These are phyloP conservation scores for Pythium insidiosum DNA, from an alignment of 352 stramenopile genomes.

Conservation along the genomic window DNA sequence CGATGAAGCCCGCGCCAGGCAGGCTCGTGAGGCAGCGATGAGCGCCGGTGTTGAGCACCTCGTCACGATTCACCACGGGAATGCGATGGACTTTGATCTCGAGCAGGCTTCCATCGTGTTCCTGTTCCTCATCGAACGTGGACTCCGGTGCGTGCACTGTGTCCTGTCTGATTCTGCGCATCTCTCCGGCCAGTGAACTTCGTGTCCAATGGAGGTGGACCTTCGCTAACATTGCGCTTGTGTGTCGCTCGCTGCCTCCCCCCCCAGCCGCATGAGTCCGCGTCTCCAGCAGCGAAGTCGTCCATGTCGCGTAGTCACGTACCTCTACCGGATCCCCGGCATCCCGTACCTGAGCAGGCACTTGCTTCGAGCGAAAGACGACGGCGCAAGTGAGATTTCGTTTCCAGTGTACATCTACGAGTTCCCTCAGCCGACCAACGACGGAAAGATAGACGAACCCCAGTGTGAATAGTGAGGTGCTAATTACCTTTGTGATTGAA, in stretches of 20 bases:
- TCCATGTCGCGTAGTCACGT: slow-evolving; percentile 58
- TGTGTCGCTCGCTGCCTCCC: no score
- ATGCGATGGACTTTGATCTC: slow-evolving; percentile 64
- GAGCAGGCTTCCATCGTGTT: slow-evolving; percentile 63
- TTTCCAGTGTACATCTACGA: slow-evolving; percentile 77
- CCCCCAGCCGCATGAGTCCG: slow-evolving; percentile 32
- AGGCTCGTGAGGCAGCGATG: slow-evolving; percentile 18
- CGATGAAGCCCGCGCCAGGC: slow-evolving; percentile 24
- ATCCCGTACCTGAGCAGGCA: slow-evolving; percentile 27
- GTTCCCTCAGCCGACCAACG: slow-evolving; percentile 21
- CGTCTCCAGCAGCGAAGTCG: slow-evolving; percentile 32
- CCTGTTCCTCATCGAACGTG: slow-evolving; percentile 72
- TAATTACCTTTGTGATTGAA: no score
- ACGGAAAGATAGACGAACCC: background rate
- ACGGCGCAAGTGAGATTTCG: slow-evolving; percentile 23
- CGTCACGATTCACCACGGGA: slow-evolving; percentile 58
- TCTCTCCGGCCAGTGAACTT: no score
- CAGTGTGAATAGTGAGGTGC: no score
- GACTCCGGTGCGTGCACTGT: slow-evolving; percentile 35
- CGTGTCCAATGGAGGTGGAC: no score
- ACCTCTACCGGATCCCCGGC: slow-evolving; percentile 63
- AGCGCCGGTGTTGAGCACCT: slow-evolving; percentile 28
- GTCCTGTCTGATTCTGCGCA: background rate
- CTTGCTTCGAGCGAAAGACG: slow-evolving; percentile 35
- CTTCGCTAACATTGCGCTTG: no score